Base-by-base conservation (phyloP, 495 filamentous ascomycete genomes). In the Podospora pseudoanserina region DNA sequence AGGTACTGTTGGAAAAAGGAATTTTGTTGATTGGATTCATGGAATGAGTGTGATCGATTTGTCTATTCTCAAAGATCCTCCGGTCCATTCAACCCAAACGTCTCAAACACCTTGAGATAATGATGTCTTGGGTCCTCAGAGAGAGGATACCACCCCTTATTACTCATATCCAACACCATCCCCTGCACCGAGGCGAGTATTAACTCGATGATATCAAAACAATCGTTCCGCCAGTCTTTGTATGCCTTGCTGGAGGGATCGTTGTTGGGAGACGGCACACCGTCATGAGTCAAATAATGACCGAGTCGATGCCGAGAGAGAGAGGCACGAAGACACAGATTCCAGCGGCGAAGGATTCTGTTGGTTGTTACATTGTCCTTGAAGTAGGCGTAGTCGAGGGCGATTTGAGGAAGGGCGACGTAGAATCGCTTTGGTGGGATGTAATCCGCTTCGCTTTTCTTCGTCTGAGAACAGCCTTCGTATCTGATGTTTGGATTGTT, bases 381-480 rank as follows among this genome's bases (percentile, higher is more conserved):
- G 26, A 28, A 62, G 60, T 62, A 19, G 60, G 60, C 60, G 30
- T 62, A 62, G 23, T 62, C 60, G 4, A 62, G 26, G 23, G 60
- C 20, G 60, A 62, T 19, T 62, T 32, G 60, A 20, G 60, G 60
- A 5, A 62, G 60, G 18, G 60, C 13, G 18, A 62, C 60, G 27
- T 62, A 62, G 27, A 62, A 62, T 32, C 60, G 60, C 4, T 62
- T 62, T 6, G 60, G 60, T n/a, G 60, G 60, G 60, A n/a, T 32
- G 30, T 62, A 62, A 20, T 49, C 39, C 7, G 15, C 39, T 13
- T 49, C 39, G 13, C 6, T 3, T 11, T 2, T 13, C 9, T 49
- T 49, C 6, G 9, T 49, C 13, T 49, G 39, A 49, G 39, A 6
- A 49, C 13, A 6, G 15, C 3, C 7, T 11, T 49, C 2, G 39